Evolutionary conservation across 495 filamentous ascomycete species (phyloP).

Genomic region (Xylaria acuta): DNA sequence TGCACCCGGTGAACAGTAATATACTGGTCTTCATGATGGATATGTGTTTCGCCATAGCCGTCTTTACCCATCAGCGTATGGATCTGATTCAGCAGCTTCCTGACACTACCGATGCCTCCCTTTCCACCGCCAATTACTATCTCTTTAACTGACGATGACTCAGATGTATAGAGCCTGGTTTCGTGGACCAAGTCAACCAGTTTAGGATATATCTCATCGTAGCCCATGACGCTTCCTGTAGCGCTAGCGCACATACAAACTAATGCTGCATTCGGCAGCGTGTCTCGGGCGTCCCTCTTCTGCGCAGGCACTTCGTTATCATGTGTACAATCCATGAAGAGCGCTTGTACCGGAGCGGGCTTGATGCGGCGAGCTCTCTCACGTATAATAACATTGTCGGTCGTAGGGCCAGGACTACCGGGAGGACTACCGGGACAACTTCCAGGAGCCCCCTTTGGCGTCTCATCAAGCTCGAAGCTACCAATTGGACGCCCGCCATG

Average conservation of each 20-base stretch:
- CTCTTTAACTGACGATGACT: constrained; percentile 64
- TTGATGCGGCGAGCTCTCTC: constrained; percentile 78
- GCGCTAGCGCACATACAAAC: constrained; percentile 95
- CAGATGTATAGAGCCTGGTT: constrained; percentile 77
- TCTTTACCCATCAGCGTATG: constrained; percentile 94
- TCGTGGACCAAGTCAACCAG: constrained; percentile 91
- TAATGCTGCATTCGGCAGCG: constrained; percentile 92
- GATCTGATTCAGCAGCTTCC: constrained; percentile 88
- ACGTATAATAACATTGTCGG: constrained; percentile 37
- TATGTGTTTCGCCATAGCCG: constrained; percentile 91
- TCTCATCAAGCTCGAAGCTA: constrained; percentile 85
- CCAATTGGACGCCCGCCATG: constrained; percentile 95
- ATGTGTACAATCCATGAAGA: constrained; percentile 99
- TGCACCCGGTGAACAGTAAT: constrained; percentile 96
- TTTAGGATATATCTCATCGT: constrained; percentile 94
- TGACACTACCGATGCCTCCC: constrained; percentile 85
- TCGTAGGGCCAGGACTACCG: constrained; percentile 31
- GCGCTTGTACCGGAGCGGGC: constrained; percentile 81
- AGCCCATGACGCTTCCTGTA: constrained; percentile 97
- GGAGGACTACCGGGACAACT: constrained; percentile 40
- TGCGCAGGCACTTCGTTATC: constrained; percentile 97
- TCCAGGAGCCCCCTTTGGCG: constrained; percentile 38
- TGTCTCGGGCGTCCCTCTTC: constrained; percentile 93
- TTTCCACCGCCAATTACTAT: constrained; percentile 67
- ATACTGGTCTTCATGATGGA: constrained; percentile 95